phyloP scores from a whole-genome alignment of 495 filamentous ascomycete species.

The Aspergillus diversus region DNA sequence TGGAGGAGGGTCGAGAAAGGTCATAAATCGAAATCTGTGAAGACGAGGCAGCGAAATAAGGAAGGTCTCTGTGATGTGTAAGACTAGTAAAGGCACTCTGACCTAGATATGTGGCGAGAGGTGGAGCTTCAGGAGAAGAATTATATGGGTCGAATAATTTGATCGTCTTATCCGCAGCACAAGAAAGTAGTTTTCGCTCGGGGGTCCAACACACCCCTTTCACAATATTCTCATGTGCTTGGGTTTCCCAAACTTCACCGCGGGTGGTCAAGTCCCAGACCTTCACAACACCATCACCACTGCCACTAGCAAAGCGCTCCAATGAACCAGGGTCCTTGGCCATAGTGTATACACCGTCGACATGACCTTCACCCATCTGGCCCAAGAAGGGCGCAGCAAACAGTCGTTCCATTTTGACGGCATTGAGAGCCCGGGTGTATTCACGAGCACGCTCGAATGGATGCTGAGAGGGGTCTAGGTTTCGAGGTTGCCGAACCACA shows the following conservation, averaged over 20 bases:
- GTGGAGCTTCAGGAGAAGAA: conserved; percentile 61
- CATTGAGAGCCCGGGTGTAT: conserved; percentile 87
- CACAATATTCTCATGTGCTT: conserved; percentile 86
- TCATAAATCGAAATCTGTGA: conserved; percentile 87
- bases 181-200: conserved; percentile 84
- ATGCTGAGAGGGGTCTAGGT: conserved; percentile 90
- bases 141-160: conserved; percentile 93
- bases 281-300: conserved; percentile 87
- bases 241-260: conserved; percentile 78
- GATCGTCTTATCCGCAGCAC: conserved; percentile 81
- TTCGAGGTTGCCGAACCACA: conserved; percentile 74
- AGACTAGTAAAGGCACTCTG: conserved; percentile 80
- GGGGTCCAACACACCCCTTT: conserved; percentile 89
- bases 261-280: conserved; percentile 86
- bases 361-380: conserved; percentile 86
- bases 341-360: conserved; percentile 85
- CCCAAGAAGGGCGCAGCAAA: conserved; percentile 92
- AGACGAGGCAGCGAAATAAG: conserved; percentile 78
- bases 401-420: conserved; percentile 92
- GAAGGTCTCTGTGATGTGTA: conserved; percentile 74
- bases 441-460: conserved; percentile 94
- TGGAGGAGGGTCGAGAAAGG: conserved; percentile 69
- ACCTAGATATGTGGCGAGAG: conserved; percentile 82
- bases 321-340: conserved; percentile 71
- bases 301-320: conserved; percentile 74